Evolutionary conservation across 768 basidiomycete genomes (phyloP).

Genomic region (Crassisporium funariophilum): DNA sequence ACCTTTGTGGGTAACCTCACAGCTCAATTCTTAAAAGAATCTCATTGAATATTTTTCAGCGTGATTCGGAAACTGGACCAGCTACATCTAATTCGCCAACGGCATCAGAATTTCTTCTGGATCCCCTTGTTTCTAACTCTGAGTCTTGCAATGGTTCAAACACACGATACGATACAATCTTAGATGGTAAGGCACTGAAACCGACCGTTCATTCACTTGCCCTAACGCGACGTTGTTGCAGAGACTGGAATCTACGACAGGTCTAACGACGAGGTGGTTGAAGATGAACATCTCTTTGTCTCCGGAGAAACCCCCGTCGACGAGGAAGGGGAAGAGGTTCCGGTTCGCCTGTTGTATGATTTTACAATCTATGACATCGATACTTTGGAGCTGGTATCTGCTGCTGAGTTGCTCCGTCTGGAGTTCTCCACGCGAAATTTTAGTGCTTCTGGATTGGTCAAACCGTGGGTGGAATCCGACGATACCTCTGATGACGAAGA

Average conservation of each 20-base stretch:
- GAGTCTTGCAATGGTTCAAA: too few species aligned
- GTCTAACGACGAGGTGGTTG: constrained; percentile 35
- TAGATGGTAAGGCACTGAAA: too few species aligned
- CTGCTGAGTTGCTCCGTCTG: constrained; percentile 40
- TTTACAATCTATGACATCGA: constrained; percentile 53
- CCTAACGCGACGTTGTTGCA: background rate
- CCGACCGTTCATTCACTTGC: too few species aligned
- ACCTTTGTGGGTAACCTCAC: background rate
- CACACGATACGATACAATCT: too few species aligned
- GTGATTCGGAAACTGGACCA: background rate
- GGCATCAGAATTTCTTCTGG: too few species aligned
- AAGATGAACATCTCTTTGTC: constrained; percentile 43
- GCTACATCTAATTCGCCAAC: background rate
- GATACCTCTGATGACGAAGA: constrained; percentile 27
- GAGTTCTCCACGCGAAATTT: constrained; percentile 27
- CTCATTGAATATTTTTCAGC: background rate
- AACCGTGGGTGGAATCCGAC: constrained; percentile 35
- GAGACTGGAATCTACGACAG: constrained; percentile 1
- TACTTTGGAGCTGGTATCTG: constrained; percentile 39
- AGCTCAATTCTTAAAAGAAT: too few species aligned
- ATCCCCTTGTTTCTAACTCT: too few species aligned
- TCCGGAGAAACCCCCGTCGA: constrained; percentile 40
- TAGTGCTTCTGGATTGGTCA: constrained; percentile 42
- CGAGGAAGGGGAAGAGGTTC: constrained; percentile 41
- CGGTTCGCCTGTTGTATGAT: constrained; percentile 56